Evolutionary conservation across 352 stramenopile genomes (phyloP).

Genomic region (Phytophthora multivora): DNA sequence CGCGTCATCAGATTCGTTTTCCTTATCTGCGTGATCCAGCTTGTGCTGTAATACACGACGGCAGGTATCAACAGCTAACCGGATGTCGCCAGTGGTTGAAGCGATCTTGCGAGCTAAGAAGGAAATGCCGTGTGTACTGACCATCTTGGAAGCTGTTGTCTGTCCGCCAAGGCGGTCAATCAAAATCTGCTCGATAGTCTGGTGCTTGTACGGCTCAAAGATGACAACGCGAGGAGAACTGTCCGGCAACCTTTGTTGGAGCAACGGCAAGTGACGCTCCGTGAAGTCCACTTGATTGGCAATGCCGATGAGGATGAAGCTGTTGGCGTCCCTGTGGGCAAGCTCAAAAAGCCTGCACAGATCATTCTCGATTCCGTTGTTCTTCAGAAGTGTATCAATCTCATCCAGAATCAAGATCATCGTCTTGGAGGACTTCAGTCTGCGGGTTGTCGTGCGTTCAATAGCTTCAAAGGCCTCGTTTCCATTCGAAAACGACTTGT

Average conservation of each 20-base stretch:
- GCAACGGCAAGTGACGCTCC: slow-evolving; percentile 67
- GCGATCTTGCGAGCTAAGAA: slow-evolving; percentile 85
- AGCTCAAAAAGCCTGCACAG: slow-evolving; percentile 82
- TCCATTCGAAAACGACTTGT: slow-evolving; percentile 43
- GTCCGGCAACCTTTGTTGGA: slow-evolving; percentile 57
- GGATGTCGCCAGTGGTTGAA: slow-evolving; percentile 76
- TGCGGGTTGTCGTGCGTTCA: slow-evolving; percentile 50
- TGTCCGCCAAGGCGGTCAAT: slow-evolving; percentile 66
- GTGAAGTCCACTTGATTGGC: slow-evolving; percentile 89
- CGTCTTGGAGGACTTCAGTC: slow-evolving; percentile 54
- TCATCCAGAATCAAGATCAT: slow-evolving; percentile 84
- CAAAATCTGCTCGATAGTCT: slow-evolving; percentile 82
- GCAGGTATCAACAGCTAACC: slow-evolving; percentile 75
- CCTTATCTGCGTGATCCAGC: slow-evolving; percentile 36
- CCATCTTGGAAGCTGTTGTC: slow-evolving; percentile 43
- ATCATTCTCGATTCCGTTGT: slow-evolving; percentile 70
- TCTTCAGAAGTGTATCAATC: slow-evolving; percentile 76
- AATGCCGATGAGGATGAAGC: slow-evolving; percentile 82
- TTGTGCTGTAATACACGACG: slow-evolving; percentile 72
- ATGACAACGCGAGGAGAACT: slow-evolving; percentile 70
- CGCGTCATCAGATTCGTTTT: slow-evolving; percentile 28
- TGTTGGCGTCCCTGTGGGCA: slow-evolving; percentile 56
- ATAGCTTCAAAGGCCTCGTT: slow-evolving; percentile 73
- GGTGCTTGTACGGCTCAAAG: slow-evolving; percentile 81
- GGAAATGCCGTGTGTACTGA: slow-evolving; percentile 73